A percentile compares a stretch with the other conserved stretches of the same genome.
Conservation (phyloP, 805 yeast genomes). For the Clavispora asparagi region DNA sequence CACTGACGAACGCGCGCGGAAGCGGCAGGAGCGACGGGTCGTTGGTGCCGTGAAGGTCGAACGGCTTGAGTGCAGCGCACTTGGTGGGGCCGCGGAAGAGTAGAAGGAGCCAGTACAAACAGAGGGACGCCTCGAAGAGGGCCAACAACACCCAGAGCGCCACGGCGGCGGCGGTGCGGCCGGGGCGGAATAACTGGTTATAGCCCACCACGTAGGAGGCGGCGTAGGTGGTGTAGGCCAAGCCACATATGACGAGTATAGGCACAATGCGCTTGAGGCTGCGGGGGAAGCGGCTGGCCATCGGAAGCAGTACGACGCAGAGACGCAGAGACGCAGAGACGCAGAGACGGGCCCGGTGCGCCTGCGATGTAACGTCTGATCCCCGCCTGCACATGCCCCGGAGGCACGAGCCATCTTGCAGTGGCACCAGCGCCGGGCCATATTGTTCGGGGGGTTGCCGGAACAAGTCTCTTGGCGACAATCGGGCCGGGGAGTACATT, state of each 20-base stretch:
- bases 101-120: conserved; percentile 42
- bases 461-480: no score
- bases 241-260: conserved; percentile 1
- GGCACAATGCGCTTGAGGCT: conserved; percentile 3
- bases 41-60: conserved; percentile 19
- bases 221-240: conserved; percentile 10
- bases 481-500: no score
- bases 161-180: conserved; percentile 8
- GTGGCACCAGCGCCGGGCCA: no score
- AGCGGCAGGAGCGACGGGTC: conserved; percentile 26
- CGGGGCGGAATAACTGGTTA: conserved; percentile 6
- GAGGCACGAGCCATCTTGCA: no score
- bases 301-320: not conserved
- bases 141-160: conserved; percentile 12
- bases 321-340: no score
- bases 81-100: conserved; percentile 56
- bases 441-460: no score
- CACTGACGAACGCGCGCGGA: conserved; percentile 64
- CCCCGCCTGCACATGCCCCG: no score
- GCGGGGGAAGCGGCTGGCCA: not conserved
- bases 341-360: no score
- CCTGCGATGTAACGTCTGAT: no score
- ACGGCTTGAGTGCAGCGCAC: conserved; percentile 32
- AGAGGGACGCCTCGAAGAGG: conserved; percentile 2
- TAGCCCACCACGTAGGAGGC: conserved; percentile 11